Evolutionary conservation across 805 yeast species (phyloP), one percentile per base, ranked within the genome.

Genomic region (Wickerhamiella brachini): DNA sequence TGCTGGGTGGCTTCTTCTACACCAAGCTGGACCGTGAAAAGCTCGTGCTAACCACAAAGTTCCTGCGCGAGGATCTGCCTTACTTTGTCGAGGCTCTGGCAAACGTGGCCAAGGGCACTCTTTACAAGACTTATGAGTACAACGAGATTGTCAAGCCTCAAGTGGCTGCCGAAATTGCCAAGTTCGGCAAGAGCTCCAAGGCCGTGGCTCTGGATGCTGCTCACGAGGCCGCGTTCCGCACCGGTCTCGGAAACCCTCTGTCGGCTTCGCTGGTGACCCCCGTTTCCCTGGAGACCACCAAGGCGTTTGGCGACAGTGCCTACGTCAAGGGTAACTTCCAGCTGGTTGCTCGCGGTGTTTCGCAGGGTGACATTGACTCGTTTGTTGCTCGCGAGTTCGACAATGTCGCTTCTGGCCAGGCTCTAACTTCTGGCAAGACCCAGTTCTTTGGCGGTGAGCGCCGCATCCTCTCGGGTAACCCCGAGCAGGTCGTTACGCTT

Each of bases 51-150:
- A 76, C 78, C 59, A 82, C 97, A 54, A 75, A 77, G 60, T 93
- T 93, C 74, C 77, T 90, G 70, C 81, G 81, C 66, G 85, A 84
- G 70, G 85, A 82, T 67, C 78, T 93, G 64, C 97, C 97, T 54
- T 93, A 81, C 77, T 93, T 79, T 69, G 95, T 90, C 56, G 83
- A 83, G 62, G 84, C 86, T 29, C 71, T 93, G 52, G 90, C 85
- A 63, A 81, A 81, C 61, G 84, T 83, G 51, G 65, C 65, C 54
- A 55, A 81, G 64, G 75, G 76, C 67, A 78, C 95, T 46, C 69
- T 81, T 39, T 89, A 75, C 79, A 83, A 83, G 71, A 80, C 83
- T 50, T 87, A 86, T 71, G 96, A 93, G 74, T 74, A 83, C 55
- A 68, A 70, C 51, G 98, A 93, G 77, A 72, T 79, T 57, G 95